A percentile compares a stretch with the other conserved stretches of the same genome.
These are phyloP conservation scores for Stentor coeruleus DNA, from an alignment of 73 alveolate species.

Conservation along the genomic window DNA sequence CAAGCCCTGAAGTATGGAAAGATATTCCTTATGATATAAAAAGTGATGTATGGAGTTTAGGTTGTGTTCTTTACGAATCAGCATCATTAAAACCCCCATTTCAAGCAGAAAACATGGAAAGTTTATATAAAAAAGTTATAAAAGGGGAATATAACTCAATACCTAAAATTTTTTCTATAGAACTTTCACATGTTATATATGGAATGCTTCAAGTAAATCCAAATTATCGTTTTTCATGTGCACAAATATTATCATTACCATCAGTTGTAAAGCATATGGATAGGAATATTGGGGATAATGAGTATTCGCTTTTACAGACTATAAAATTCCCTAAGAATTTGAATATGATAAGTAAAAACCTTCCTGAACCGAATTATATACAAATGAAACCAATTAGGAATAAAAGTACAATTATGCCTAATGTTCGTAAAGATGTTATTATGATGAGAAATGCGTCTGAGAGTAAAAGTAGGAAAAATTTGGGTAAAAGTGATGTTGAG, in stretches of 20 bases:
- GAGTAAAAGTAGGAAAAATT: too few species aligned
- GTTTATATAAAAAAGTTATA: conserved; percentile 69
- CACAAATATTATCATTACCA: conserved; percentile 39
- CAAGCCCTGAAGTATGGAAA: conserved; percentile 97
- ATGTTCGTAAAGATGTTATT: too few species aligned
- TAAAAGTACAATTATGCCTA: too few species aligned
- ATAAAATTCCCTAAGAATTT: too few species aligned
- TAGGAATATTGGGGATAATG: too few species aligned
- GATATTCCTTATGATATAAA: conserved; percentile 93
- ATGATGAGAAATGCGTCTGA: too few species aligned
- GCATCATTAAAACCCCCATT: conserved; percentile 94
- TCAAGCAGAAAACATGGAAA: conserved; percentile 94
- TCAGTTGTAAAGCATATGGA: conserved; percentile 29
- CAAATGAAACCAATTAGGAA: too few species aligned
- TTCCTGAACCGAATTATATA: too few species aligned
- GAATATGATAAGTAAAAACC: too few species aligned
- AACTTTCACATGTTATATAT: conserved; percentile 52
- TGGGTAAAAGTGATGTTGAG: too few species aligned
- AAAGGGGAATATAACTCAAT: conserved; percentile 73
- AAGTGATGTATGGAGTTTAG: conserved; percentile 96
- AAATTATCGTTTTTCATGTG: conserved; percentile 45
- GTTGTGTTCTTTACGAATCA: conserved; percentile 95
- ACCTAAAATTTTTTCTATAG: conserved; percentile 66
- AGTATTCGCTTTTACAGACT: too few species aligned
- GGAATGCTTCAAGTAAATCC: conserved; percentile 62